These are phyloP conservation scores for Irpex rosettiformis DNA, from an alignment of 1,284 basidiomycete species.

Conservation along the genomic window DNA sequence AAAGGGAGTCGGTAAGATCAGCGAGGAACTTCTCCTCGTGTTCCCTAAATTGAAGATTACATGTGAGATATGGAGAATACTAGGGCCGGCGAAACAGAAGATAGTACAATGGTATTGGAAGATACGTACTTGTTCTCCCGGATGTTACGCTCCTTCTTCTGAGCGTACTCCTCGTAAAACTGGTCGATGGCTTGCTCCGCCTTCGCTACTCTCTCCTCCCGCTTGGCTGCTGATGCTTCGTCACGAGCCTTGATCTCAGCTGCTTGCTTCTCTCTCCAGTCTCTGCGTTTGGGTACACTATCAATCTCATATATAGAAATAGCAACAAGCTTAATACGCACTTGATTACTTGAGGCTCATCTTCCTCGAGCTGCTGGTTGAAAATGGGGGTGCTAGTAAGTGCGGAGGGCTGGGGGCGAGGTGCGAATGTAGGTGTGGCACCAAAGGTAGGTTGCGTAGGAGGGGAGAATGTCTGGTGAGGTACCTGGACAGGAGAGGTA, in stretches of 20 bases:
- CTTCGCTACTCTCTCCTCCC: constrained; percentile 83
- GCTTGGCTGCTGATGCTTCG: constrained; percentile 75
- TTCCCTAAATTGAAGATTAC: constrained; percentile 53
- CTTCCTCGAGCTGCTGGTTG: constrained; percentile 66
- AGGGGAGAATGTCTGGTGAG: constrained; percentile 12
- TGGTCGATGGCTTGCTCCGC: constrained; percentile 94
- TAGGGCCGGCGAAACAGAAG: no score
- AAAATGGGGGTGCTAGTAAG: constrained; percentile 72
- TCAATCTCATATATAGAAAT: not conserved
- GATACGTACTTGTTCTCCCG: constrained; percentile 88
- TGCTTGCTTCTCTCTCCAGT: constrained; percentile 88
- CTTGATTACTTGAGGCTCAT: constrained; percentile 89
- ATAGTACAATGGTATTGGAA: not conserved
- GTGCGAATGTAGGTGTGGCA: constrained; percentile 58
- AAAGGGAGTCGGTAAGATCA: constrained; percentile 72
- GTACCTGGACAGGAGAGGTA: constrained; percentile 6
- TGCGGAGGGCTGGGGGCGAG: constrained; percentile 67
- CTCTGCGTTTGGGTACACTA: constrained; percentile 39
- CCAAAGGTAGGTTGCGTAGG: constrained; percentile 39
- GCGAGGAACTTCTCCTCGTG: constrained; percentile 82
- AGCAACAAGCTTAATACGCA: constrained; percentile 30
- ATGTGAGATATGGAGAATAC: no score
- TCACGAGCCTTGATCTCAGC: constrained; percentile 82
- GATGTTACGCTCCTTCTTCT: constrained; percentile 91
- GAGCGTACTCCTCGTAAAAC: constrained; percentile 94